Conservation (phyloP, 225 moss, liverwort and hornwort genomes). For the Pleurozium schreberi region DNA sequence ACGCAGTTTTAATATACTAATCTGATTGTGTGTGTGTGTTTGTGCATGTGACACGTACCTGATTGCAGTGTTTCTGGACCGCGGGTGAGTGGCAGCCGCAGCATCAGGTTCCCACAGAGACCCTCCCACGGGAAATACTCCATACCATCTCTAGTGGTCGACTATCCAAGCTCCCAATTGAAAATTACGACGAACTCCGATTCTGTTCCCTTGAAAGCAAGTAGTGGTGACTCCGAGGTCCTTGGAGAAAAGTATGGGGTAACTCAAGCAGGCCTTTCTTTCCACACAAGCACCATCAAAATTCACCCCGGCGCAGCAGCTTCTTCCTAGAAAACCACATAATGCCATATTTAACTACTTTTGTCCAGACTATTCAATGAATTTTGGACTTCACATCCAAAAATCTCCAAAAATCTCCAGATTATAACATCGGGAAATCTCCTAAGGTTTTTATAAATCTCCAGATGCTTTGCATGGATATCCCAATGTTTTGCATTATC, state of each 20-base stretch:
- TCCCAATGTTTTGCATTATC: too few relatives aligned
- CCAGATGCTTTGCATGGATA: too few relatives aligned
- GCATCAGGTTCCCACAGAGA: not conserved
- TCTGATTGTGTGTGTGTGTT: not conserved
- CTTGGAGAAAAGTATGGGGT: not conserved
- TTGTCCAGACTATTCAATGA: too few relatives aligned
- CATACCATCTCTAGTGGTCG: not conserved
- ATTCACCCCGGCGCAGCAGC: not conserved
- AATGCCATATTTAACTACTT: too few relatives aligned
- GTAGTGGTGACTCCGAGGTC: not conserved
- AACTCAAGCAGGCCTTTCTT: not conserved
- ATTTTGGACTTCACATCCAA: too few relatives aligned
- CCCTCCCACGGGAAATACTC: not conserved
- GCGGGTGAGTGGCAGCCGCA: slow-evolving; percentile 1
- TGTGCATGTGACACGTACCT: not conserved
- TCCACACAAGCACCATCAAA: not conserved
- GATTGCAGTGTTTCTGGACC: not conserved
- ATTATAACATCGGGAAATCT: too few relatives aligned
- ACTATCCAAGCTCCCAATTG: not conserved
- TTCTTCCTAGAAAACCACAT: not conserved
- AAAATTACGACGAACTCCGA: not conserved
- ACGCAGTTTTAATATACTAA: not conserved
- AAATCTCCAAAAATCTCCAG: too few relatives aligned
- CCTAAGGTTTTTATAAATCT: too few relatives aligned
- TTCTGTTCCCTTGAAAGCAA: not conserved